Evolutionary conservation across 2,329 filamentous ascomycete genomes (phyloP), one percentile per base, ranked within the genome.

Genomic region (Colletotrichum paranaense): DNA sequence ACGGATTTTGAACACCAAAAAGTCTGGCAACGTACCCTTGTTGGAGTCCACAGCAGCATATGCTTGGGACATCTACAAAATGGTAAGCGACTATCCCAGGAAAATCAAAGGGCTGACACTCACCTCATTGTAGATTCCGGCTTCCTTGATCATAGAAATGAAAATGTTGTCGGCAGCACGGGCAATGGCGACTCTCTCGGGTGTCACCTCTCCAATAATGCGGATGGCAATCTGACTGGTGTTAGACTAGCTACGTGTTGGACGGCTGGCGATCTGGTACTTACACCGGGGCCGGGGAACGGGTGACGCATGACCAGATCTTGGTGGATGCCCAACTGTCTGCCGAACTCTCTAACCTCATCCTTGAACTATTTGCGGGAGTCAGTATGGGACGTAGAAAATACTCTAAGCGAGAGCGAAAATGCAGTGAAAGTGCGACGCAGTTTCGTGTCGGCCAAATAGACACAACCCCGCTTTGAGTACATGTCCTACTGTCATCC

Each of bases 141-240:
- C 92, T 68, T 90, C 89, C 78, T 86, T 87, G 83, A 96, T 95
- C 88, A 92, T 91, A 75, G 88, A 87, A 77, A 95, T 95, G 84
- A 94, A 95, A 79, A 96, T 95, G 79, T 90, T 80, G 78, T 95
- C 94, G 1, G 93, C 94, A 80, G 93, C 86, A n/a, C 94, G 86
- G 2, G 91, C 94, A 75, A 97, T 97, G 68, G 91, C 90, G 19
- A 98, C 92, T 55, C 93, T 90, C 80, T 95, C 93, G 2, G 87
- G 88, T 1, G 94, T 97, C 16, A 98, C 92, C 77, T 97, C 95
- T 46, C 95, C 95, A 1, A 98, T 86, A 73, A 98, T 92, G 66
- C 94, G 89, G 76, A 97, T 93, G 16, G 90, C 94, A 74, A 97
- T 91, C 38, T 42, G 14, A 19, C 38, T 42, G 38, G 38, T 62